Percentiles rank a stretch among this genome's conserved stretches.
These are phyloP conservation scores for Leccinum boreale DNA, from an alignment of 768 basidiomycete species.

Conservation along the genomic window DNA sequence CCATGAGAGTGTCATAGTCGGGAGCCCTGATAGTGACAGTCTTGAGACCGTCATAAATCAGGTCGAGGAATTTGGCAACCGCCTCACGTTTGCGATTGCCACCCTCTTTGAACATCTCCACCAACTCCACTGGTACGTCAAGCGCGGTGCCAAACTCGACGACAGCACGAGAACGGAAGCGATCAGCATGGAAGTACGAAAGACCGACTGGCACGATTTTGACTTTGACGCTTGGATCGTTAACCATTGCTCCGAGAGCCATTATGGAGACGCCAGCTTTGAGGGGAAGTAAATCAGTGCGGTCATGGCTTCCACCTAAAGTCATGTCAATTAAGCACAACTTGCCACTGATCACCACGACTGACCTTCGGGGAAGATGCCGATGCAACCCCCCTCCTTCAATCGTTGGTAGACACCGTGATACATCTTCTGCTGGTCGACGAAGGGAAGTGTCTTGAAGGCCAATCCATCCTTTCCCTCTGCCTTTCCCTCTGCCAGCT, in stretches of 20 bases:
- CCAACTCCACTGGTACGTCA: slow-evolving; percentile 85
- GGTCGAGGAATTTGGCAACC: slow-evolving; percentile 80
- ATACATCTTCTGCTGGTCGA: slow-evolving; percentile 96
- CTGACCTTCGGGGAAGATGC: slow-evolving; percentile 97
- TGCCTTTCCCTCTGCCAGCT: slow-evolving; percentile 49
- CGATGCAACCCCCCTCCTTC: slow-evolving; percentile 84
- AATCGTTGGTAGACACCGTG: slow-evolving; percentile 85
- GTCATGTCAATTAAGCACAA: background rate
- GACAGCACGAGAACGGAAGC: slow-evolving; percentile 94
- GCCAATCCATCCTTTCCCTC: slow-evolving; percentile 61
- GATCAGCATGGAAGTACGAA: slow-evolving; percentile 73
- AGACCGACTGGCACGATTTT: slow-evolving; percentile 88
- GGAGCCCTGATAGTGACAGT: slow-evolving; percentile 95
- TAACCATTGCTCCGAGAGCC: slow-evolving; percentile 97
- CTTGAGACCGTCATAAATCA: slow-evolving; percentile 91
- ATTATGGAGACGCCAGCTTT: slow-evolving; percentile 98
- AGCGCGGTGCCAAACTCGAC: slow-evolving; percentile 93
- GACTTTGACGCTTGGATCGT: slow-evolving; percentile 79
- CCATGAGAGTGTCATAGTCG: slow-evolving; percentile 98
- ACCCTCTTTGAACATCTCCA: slow-evolving; percentile 89
- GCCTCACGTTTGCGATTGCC: slow-evolving; percentile 88
- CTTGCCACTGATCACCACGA: background rate
- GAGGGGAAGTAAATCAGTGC: slow-evolving; percentile 91
- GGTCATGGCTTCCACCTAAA: slow-evolving; percentile 94
- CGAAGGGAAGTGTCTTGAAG: slow-evolving; percentile 81